Percentiles rank a stretch among this genome's conserved stretches.
Evolutionary conservation across 2,329 filamentous ascomycete species (phyloP).

Genomic region (Aspergillus sp.): DNA sequence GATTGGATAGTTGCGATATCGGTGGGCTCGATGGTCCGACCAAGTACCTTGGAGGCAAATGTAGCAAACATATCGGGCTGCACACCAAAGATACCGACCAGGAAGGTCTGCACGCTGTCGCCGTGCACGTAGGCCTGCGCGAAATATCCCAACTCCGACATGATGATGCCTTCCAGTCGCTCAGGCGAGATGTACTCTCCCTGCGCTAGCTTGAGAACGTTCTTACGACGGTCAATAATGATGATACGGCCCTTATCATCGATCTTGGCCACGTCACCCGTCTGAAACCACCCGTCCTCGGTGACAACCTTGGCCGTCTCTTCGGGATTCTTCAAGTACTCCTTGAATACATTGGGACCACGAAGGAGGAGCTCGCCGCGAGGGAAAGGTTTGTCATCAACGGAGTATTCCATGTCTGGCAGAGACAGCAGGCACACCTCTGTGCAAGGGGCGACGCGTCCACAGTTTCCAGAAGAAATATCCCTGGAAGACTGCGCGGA

Average conservation of each 20-base stretch:
- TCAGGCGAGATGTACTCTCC: conserved; percentile 98
- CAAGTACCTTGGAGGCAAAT: conserved; percentile 75
- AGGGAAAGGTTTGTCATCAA: conserved; percentile 82
- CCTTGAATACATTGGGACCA: conserved; percentile 74
- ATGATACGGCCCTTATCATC: conserved; percentile 83
- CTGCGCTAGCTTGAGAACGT: conserved; percentile 96
- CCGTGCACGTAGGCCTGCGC: conserved; percentile 87
- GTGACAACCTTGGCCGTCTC: conserved; percentile 83
- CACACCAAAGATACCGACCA: conserved; percentile 86
- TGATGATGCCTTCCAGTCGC: conserved; percentile 91
- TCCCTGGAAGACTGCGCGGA: conserved; percentile 70
- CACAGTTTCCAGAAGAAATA: conserved; percentile 77
- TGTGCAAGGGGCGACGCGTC: conserved; percentile 63
- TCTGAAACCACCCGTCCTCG: conserved; percentile 93
- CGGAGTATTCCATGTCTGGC: conserved; percentile 90
- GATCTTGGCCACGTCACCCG: conserved; percentile 84
- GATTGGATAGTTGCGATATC: conserved; percentile 68
- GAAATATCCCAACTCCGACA: conserved; percentile 76
- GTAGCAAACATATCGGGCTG: conserved; percentile 80
- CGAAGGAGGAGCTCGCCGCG: conserved; percentile 87
- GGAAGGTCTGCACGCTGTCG: conserved; percentile 74
- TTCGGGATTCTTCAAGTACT: conserved; percentile 86
- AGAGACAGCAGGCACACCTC: conserved; percentile 84
- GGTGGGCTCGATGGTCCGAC: conserved; percentile 59
- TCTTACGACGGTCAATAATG: conserved; percentile 97